Base-by-base conservation (phyloP, 1,284 basidiomycete genomes). In the Microbotryomycetes sp. region DNA sequence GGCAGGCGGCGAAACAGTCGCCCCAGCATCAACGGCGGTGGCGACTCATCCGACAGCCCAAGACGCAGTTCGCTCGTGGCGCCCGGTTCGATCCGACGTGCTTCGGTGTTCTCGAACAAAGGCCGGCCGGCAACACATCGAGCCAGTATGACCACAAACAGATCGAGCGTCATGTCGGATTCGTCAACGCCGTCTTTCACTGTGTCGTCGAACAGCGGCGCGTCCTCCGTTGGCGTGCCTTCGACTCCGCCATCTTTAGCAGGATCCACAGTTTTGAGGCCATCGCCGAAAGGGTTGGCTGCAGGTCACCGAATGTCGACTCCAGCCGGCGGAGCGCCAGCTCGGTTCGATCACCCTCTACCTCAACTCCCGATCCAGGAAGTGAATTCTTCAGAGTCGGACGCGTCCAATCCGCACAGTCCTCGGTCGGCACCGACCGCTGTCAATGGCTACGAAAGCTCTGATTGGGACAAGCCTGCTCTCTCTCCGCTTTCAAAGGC, bases 151-250 rank as follows among this genome's bases (percentile, higher is more conserved):
- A 46, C 51, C 4, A 31, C 51, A 12, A 56, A 60, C 36, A 62
- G 65, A 23, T 59, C 49, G 22, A 66, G 65, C 58, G 32, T 60
- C 42, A 62, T 56, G 4, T 66, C 65, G n/a, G 54, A 63, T n/a
- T 62, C 64, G 14, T 66, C 65, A 6, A 46, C 59, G 2, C 66
- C 64, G 6, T 63, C 63, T 16, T 53, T 65, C 47, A 28, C 50
- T 6, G 32, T 49, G 4, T 45, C 60, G 14, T 57, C 50, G 15
- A 46, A 49, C 14, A 49, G 47, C 51, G 54, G 59, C 3, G 57
- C 55, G 0, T 51, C 57, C 4, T 50, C 47, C n/a, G 25, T n/a
- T 26, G 49, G 53, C 30, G 60, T 48, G n/a, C 54, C 59, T 0
- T 25, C 54, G 23, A 65, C 63, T 25, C 60, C 66, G 6, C 60